These are phyloP conservation scores for Melampsora occidentalis DNA, from an alignment of 1,284 basidiomycete species.

Conservation along the genomic window DNA sequence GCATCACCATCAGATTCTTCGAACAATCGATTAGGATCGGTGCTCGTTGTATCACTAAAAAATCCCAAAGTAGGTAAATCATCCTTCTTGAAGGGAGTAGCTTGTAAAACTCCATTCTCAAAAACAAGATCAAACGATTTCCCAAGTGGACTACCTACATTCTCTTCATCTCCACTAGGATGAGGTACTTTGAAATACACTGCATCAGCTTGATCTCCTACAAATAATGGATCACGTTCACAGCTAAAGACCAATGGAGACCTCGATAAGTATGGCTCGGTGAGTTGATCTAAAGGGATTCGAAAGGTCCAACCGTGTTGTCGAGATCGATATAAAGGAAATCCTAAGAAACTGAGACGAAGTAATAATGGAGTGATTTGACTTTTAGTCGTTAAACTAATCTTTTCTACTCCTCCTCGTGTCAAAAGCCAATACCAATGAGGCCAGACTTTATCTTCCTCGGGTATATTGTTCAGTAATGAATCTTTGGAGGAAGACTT, in stretches of 20 bases:
- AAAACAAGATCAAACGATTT: slow-evolving; percentile 87
- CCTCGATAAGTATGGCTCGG: slow-evolving; percentile 43
- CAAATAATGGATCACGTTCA: slow-evolving; percentile 60
- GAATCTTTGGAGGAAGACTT: slow-evolving; percentile 6
- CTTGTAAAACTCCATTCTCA: slow-evolving; percentile 74
- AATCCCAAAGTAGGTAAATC: slow-evolving; percentile 53
- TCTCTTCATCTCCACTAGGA: slow-evolving; percentile 87
- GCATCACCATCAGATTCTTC: slow-evolving; percentile 30
- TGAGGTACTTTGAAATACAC: slow-evolving; percentile 91
- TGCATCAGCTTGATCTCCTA: slow-evolving; percentile 58
- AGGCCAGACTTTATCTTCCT: slow-evolving; percentile 60
- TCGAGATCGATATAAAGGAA: slow-evolving; percentile 79
- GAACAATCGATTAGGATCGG: not conserved
- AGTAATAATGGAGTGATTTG: slow-evolving; percentile 81
- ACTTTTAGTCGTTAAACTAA: slow-evolving; percentile 83
- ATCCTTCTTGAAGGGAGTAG: slow-evolving; percentile 52
- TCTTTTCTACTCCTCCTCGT: slow-evolving; percentile 54
- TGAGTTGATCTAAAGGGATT: slow-evolving; percentile 58
- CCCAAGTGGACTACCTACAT: slow-evolving; percentile 85
- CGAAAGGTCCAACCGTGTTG: slow-evolving; percentile 91
- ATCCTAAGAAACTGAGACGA: slow-evolving; percentile 79
- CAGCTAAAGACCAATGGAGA: slow-evolving; percentile 47
- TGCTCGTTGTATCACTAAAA: not conserved
- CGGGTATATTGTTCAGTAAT: slow-evolving; percentile 2
- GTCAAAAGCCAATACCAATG: slow-evolving; percentile 94